These are phyloP conservation scores for Escovopsis sp. DNA, from an alignment of 2,329 filamentous ascomycete species.

Conservation along the genomic window DNA sequence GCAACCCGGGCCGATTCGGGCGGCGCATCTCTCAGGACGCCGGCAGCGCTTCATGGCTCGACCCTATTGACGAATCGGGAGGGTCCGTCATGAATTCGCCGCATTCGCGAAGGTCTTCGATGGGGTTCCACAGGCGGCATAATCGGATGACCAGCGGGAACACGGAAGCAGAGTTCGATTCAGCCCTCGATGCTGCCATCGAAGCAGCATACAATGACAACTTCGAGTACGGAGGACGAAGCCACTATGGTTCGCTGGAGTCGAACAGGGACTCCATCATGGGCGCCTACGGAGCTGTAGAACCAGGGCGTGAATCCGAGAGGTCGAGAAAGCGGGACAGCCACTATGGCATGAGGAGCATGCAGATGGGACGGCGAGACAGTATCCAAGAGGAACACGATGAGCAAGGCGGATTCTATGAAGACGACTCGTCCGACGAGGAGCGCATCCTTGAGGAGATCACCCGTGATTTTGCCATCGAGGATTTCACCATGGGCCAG, in stretches of 20 bases:
- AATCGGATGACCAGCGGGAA: constrained; percentile 53
- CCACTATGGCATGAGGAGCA: constrained; percentile 13
- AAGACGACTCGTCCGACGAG: constrained; percentile 54
- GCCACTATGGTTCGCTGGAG: constrained; percentile 21
- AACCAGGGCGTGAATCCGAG: constrained; percentile 62
- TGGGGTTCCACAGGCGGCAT: constrained; percentile 53
- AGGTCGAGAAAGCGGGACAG: constrained; percentile 60
- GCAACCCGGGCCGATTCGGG: not conserved
- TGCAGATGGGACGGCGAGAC: constrained; percentile 4
- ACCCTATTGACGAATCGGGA: constrained; percentile 83
- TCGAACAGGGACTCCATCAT: constrained; percentile 31
- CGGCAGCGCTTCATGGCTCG: constrained; percentile 81
- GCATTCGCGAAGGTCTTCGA: constrained; percentile 63
- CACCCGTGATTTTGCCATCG: constrained; percentile 66
- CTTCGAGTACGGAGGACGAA: constrained; percentile 54
- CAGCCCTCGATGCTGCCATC: constrained; percentile 84
- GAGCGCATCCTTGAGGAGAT: constrained; percentile 76
- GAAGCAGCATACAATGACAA: constrained; percentile 93
- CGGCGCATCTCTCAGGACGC: constrained; percentile 36
- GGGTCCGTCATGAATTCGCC: constrained; percentile 66
- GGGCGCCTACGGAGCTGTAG: constrained; percentile 50
- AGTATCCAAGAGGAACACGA: constrained; percentile 6
- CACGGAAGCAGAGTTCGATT: constrained; percentile 84
- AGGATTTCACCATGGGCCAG: constrained; percentile 56
- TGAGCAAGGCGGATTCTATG: constrained; percentile 41